phyloP scores from a whole-genome alignment of 2,329 filamentous ascomycete species.

The Periconia macrospinosa region DNA sequence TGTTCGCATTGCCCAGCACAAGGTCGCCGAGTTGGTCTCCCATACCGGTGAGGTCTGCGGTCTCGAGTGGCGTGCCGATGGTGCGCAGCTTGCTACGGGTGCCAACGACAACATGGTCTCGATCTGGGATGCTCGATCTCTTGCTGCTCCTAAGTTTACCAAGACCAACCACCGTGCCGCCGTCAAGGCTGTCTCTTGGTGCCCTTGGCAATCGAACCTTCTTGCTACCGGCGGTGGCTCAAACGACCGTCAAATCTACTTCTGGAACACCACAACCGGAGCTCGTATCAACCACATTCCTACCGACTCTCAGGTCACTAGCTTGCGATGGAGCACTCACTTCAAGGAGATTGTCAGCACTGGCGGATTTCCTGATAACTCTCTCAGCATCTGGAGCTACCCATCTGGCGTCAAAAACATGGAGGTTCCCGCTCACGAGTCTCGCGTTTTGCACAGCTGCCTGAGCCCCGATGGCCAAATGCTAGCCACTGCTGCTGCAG shows the following conservation, averaged over 20 bases:
- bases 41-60: conserved; percentile 98
- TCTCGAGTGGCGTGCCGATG: conserved; percentile 95
- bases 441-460: conserved; percentile 92
- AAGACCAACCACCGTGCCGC: conserved; percentile 99
- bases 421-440: conserved; percentile 97
- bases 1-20: conserved; percentile 96
- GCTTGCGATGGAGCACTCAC: conserved; percentile 91
- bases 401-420: conserved; percentile 95
- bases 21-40: conserved; percentile 93
- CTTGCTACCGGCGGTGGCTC: conserved; percentile 95
- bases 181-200: conserved; percentile 98
- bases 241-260: conserved; percentile 97
- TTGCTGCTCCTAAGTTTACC: conserved; percentile 94
- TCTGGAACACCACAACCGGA: conserved; percentile 99
- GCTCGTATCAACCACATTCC: conserved; percentile 99
- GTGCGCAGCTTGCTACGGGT: conserved; percentile 93
- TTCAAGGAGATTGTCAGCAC: conserved; percentile 98
- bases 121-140: conserved; percentile 96
- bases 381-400: conserved; percentile 98
- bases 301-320: conserved; percentile 96
- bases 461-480: conserved; percentile 97
- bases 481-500: conserved; percentile 91
- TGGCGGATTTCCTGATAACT: conserved; percentile 98
- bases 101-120: conserved; percentile 99
- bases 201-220: conserved; percentile 97